A percentile compares a stretch with the other conserved stretches of the same genome.
These are phyloP conservation scores for Pseudocercospora ulei DNA, from an alignment of 2,329 filamentous ascomycete species.

Conservation along the genomic window DNA sequence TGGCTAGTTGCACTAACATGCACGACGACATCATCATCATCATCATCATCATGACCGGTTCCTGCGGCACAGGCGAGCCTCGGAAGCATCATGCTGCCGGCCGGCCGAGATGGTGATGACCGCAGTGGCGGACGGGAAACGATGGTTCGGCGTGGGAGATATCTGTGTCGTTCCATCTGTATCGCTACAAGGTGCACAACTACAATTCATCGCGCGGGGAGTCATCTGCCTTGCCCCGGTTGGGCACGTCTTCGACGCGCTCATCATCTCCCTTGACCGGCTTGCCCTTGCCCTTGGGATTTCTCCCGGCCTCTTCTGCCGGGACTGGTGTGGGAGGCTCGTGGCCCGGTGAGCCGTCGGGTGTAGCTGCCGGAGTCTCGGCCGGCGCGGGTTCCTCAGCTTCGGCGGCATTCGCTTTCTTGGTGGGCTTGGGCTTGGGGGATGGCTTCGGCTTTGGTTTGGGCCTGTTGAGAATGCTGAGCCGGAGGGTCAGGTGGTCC, in stretches of 20 bases:
- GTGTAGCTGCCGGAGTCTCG: conserved; percentile 11
- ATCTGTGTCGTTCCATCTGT: conserved; percentile 8
- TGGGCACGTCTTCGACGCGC: conserved; percentile 23
- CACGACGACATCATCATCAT: no score
- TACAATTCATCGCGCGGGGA: conserved; percentile 21
- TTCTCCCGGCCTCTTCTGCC: conserved; percentile 4
- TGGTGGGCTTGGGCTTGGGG: conserved; percentile 22
- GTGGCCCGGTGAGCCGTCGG: conserved; percentile 7
- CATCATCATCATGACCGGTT: no score
- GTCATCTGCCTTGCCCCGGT: conserved; percentile 19
- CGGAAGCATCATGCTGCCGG: no score
- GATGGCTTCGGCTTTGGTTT: conserved; percentile 18
- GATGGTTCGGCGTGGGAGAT: no score
- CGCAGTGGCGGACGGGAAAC: no score
- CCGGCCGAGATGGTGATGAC: no score
- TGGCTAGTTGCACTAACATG: no score
- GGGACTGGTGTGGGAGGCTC: conserved; percentile 3
- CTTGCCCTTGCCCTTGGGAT: conserved; percentile 14
- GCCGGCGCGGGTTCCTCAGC: conserved; percentile 15
- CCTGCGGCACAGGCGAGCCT: no score
- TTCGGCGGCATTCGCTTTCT: conserved; percentile 17
- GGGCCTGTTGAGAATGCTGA: conserved; percentile 14
- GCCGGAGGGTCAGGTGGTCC: conserved; percentile 57
- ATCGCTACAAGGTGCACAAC: conserved; percentile 14
- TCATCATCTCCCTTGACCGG: conserved; percentile 20